Evolutionary conservation across 2,329 filamentous ascomycete genomes (phyloP), one percentile per base, ranked within the genome.

Genomic region (Penicillium sumatraense): DNA sequence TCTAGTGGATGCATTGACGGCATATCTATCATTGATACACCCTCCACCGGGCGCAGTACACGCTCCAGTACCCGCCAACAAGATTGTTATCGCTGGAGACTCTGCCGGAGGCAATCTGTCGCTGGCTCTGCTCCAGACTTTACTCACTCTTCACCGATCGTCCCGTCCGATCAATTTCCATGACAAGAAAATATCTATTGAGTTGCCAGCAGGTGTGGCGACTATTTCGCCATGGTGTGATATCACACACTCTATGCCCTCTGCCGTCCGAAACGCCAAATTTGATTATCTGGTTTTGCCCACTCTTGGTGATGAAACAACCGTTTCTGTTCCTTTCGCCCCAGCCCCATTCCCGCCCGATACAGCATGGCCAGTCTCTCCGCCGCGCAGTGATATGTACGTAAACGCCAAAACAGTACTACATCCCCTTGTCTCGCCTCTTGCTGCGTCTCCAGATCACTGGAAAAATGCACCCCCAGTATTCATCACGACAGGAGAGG

Each of bases 61-160:
- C 54, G 63, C 71, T 14, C 69, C 78, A 14, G 66, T 80, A 2
- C 70, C 73, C 10, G 71, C 78, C 5, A 68, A 70, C 48, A 75
- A 76, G 51, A 80, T 81, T 53, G 62, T 81, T 44, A 58, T 81
- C 16, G 71, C 77, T 3, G 79, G 79, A 16, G 78, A 80, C 58
- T 79, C 76, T 1, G 76, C 78, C 0, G 79, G 78, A 20, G 79
- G 70, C 5, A 77, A 78, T 52, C 68, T 80, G 9, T 67, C 68
- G 10, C 63, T 79, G 1, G 70, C 65, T 14, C 66, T 80, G 10
- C 58, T 78, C 2, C 76, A 78, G 48, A 72, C 75, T 5, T 69
- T 81, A 5, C 64, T 80, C 13, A 76, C 75, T 1, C 63, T 80
- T 14, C 68, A 67, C 4, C 73, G 74, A 23, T 54, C 68, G n/a